Base-by-base conservation (phyloP, 495 filamentous ascomycete genomes). In the Hypomontagnella submonticulosa region DNA sequence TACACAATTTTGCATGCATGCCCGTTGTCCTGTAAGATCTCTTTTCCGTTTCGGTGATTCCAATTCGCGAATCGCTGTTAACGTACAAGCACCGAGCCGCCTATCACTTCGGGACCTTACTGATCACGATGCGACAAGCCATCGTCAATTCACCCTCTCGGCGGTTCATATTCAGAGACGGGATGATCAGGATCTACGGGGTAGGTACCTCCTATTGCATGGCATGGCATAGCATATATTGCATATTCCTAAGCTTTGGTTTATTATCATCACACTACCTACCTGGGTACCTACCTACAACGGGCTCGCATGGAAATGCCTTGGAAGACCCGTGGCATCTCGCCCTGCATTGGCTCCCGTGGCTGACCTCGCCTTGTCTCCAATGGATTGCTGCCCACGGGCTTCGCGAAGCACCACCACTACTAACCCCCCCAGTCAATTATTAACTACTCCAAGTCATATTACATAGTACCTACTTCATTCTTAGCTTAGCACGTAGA, bases 381-480 rank as follows among this genome's bases (percentile, higher is more conserved):
- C 23, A 30, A 13, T 53, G n/a, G 18, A 41, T 44, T 15, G 15
- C 19, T 30, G 9, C 11, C 41, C 20, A 3, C 3, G n/a, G 12
- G 5, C 6, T 13, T 43, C 40, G 15, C 40, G 12, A 13, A 8
- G 11, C 15, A 11, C n/a, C 15, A 13, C 40, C 33, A 38, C 49
- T 3, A 38, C 34, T n/a, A 30, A 30, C n/a, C 34, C 48, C 57
- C 44, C 52, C 43, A 13, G 38, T 49, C 49, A 13, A 52, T 67
- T 61, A 61, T 67, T 36, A 57, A 67, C 61, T 67, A 61, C 63
- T 61, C 64, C 64, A 63, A 67, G 64, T 63, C 63, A 67, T 61
- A 66, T 27, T 27, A 6, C 62, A 11, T 62, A 61, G 30, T 20
- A 46, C 49, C 6, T 40, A 27, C 38, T 12, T 41, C 23, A 27